Conservation (phyloP, 208 protist species). For the Chromosphaera perkinsii region DNA sequence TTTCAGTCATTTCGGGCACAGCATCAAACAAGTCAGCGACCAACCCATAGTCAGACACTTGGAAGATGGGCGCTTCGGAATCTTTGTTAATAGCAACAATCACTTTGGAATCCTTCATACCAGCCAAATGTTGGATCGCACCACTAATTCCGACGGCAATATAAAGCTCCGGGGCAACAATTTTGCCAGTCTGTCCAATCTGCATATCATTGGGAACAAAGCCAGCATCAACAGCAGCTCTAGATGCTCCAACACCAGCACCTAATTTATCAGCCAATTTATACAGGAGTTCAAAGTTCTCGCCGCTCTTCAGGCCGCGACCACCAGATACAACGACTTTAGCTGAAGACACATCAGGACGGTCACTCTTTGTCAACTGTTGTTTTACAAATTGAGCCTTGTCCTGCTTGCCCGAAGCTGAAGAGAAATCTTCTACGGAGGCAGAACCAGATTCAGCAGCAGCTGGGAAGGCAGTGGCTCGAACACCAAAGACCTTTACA, state of each 20-base stretch:
- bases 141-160: constrained; percentile 90
- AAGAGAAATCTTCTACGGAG: constrained; percentile 18
- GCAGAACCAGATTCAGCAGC: constrained; percentile 33
- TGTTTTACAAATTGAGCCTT: constrained; percentile 38
- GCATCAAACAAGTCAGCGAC: constrained; percentile 88
- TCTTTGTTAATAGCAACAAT: constrained; percentile 88
- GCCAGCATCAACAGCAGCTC: constrained; percentile 86
- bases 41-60: constrained; percentile 89
- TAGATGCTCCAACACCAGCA: constrained; percentile 73
- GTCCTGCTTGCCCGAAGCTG: neutral
- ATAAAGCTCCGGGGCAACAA: constrained; percentile 95
- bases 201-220: constrained; percentile 79
- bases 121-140: constrained; percentile 88
- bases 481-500: constrained; percentile 86
- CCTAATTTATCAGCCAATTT: constrained; percentile 81
- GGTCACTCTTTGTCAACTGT: constrained; percentile 67
- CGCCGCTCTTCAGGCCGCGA: constrained; percentile 85
- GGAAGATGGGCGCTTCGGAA: constrained; percentile 92
- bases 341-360: constrained; percentile 84
- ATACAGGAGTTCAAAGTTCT: constrained; percentile 95
- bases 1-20: constrained; percentile 79
- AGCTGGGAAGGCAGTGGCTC: constrained; percentile 77
- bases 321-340: constrained; percentile 77
- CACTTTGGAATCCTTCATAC: constrained; percentile 97
- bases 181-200: constrained; percentile 95